Evolutionary conservation across 352 stramenopile genomes (phyloP).

Genomic region (Phytophthora aleatoria): DNA sequence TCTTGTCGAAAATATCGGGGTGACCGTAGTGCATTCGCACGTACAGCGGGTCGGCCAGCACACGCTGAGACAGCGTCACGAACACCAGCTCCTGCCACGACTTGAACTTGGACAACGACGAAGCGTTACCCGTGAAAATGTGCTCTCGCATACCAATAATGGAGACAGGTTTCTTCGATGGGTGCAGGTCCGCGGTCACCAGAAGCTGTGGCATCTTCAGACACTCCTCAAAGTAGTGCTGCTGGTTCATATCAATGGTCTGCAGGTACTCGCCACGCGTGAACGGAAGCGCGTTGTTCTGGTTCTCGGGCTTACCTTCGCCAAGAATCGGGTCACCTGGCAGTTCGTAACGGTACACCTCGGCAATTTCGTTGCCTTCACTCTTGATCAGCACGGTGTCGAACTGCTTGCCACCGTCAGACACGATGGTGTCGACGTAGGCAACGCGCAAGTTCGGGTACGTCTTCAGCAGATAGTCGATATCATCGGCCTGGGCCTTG

Average conservation of each 20-base stretch:
- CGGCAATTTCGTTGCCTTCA: slow-evolving; percentile 65
- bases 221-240: slow-evolving; percentile 89
- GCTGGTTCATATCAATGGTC: slow-evolving; percentile 93
- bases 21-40: slow-evolving; percentile 86
- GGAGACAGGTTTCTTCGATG: slow-evolving; percentile 71
- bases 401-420: slow-evolving; percentile 46
- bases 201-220: slow-evolving; percentile 85
- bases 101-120: slow-evolving; percentile 82
- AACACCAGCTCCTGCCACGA: slow-evolving; percentile 83
- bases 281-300: slow-evolving; percentile 89
- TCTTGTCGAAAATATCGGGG: slow-evolving; percentile 82
- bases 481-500: slow-evolving; percentile 72
- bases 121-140: slow-evolving; percentile 83
- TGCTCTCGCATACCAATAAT: slow-evolving; percentile 88
- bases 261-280: slow-evolving; percentile 86
- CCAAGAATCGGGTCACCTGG: slow-evolving; percentile 84
- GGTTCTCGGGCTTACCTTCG: slow-evolving; percentile 89
- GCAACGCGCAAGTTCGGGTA: slow-evolving; percentile 84
- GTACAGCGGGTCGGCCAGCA: slow-evolving; percentile 75
- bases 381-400: slow-evolving; percentile 77
- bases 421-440: slow-evolving; percentile 74
- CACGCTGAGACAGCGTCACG: slow-evolving; percentile 78
- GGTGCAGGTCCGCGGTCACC: slow-evolving; percentile 65
- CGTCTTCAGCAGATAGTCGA: slow-evolving; percentile 74
- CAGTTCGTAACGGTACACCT: slow-evolving; percentile 80